Evolutionary conservation across 2,329 filamentous ascomycete species (phyloP).

Genomic region (Scortechinia acanthostroma): DNA sequence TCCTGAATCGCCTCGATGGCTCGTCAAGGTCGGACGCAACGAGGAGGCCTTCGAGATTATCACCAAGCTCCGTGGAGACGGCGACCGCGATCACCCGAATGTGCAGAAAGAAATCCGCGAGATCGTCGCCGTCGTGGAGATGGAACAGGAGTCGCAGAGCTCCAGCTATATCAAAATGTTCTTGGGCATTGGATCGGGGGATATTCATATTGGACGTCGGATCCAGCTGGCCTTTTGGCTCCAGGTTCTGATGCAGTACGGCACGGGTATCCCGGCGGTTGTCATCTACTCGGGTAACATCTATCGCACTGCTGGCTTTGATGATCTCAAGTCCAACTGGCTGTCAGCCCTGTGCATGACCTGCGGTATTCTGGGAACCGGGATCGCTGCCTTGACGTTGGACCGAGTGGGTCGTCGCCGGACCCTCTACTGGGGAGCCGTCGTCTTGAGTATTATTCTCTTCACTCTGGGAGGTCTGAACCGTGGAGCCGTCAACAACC

Average conservation of each 20-base stretch:
- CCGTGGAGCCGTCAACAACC: constrained; percentile 8
- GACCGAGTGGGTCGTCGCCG: constrained; percentile 23
- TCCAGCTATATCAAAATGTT: constrained; percentile 14
- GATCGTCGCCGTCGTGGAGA: constrained; percentile 8
- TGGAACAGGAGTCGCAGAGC: constrained; percentile 11
- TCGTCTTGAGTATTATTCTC: constrained; percentile 15
- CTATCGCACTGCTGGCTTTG: constrained; percentile 16
- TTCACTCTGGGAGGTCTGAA: constrained; percentile 16
- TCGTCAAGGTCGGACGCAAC: constrained; percentile 11
- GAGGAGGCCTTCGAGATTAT: constrained; percentile 12
- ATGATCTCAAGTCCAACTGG: constrained; percentile 14
- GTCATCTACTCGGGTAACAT: constrained; percentile 12
- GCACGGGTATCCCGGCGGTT: constrained; percentile 18
- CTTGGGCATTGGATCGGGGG: constrained; percentile 12
- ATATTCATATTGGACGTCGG: constrained; percentile 15
- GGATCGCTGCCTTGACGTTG: constrained; percentile 18
- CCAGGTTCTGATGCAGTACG: constrained; percentile 16
- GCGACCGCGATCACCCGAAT: constrained; percentile 1
- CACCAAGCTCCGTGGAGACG: constrained; percentile 10
- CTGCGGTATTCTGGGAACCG: constrained; percentile 14
- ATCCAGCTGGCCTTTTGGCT: constrained; percentile 18
- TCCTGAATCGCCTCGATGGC: constrained; percentile 15
- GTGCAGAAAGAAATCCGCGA: constrained; percentile 4
- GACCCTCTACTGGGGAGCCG: constrained; percentile 22
- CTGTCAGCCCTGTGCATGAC: constrained; percentile 15